Base-by-base conservation (phyloP, 768 basidiomycete species). In the Tulasnella sp. region DNA sequence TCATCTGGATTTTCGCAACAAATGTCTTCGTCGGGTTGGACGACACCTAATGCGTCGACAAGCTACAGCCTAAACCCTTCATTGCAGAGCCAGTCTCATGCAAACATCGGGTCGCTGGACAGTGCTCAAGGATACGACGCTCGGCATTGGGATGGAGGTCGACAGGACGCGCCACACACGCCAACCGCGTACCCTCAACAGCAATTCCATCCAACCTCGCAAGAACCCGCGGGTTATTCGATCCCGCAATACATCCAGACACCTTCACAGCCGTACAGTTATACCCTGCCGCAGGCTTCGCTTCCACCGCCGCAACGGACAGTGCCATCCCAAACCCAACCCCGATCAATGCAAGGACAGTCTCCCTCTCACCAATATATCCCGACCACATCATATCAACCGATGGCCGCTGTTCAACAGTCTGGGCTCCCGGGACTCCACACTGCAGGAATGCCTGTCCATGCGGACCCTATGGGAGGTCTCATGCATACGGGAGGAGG, bases 401-500 rank as follows among this genome's bases (percentile, higher is more conserved):
- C 38, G 17, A 52, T 36, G n/a, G 40, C 34, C 15, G 34, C 38
- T 58, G 36, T 34, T 67, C 67, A 34, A 25, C 42, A 52, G 15
- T 31, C 25, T 12, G 40, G 52, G 39, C 37, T 54, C 40, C 39
- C 38, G 31, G 25, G 31, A 8, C 64, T 42, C 22, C 69, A 42
- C 29, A 45, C 7, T 39, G 6, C 38, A 42, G 40, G 36, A 8
- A 14, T 71, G 69, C 7, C 67, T 3, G 29, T 31, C 12, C 75
- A 36, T 11, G 31, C 75, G 15, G 40, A 67, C 25, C 38, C 67
- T 17, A 68, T 76, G 36, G 75, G 75, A 29, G 75, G 75, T 9
- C 67, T 76, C 19, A 76, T 76, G 67, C 75, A 76, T 45, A 31
- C 75, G 15, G 75, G 75, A 12, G 75, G 75, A 40, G 58, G 73